Conservation (phyloP, 1,139 yeast species). For the Geotrichum klebahnii region DNA sequence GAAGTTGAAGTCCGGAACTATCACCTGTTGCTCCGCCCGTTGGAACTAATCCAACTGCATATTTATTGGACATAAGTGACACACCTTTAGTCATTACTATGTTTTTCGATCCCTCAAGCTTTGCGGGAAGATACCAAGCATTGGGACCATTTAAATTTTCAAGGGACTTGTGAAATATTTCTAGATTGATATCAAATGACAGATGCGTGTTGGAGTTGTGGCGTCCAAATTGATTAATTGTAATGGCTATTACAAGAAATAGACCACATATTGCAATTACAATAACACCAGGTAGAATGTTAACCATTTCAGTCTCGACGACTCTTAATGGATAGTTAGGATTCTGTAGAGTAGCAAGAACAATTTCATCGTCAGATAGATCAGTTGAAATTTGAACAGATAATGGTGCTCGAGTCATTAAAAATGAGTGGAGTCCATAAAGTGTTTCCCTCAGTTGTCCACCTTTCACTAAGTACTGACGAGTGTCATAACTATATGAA, state of each 20-base stretch:
- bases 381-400: conserved; percentile 4
- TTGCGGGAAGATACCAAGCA: conserved; percentile 7
- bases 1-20: not conserved
- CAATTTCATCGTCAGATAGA: conserved; percentile 5
- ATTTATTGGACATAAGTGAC: conserved; percentile 2
- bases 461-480: conserved; percentile 3
- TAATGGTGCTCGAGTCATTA: not conserved
- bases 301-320: conserved; percentile 2
- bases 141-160: conserved; percentile 3
- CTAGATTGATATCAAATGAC: conserved; percentile 8
- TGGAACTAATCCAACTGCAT: not conserved
- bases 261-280: conserved; percentile 2
- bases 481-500: conserved; percentile 10
- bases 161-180: conserved; percentile 5
- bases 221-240: not conserved
- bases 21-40: not conserved
- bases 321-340: not conserved
- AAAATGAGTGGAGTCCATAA: not conserved
- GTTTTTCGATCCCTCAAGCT: not conserved
- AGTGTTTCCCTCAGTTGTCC: not conserved
- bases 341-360: conserved; percentile 3
- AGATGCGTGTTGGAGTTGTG: not conserved
- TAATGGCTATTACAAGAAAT: not conserved
- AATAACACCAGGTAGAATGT: conserved; percentile 9
- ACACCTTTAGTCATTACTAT: not conserved